phyloP scores from a whole-genome alignment of 192 early-diverging fungal genomes.

The Coemansia sp. region DNA sequence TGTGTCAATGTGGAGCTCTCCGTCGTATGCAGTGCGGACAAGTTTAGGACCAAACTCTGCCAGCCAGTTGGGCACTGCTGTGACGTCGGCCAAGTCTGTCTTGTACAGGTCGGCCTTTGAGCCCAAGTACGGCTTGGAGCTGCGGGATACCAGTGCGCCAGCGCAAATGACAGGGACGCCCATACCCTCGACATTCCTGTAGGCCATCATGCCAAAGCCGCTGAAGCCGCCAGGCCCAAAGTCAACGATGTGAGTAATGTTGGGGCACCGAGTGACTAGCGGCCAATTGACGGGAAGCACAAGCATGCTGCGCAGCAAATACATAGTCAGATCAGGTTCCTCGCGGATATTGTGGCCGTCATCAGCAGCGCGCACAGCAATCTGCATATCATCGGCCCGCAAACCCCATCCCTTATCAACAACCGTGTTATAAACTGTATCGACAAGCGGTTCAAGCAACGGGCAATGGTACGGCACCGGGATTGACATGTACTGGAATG shows the following conservation, averaged over 20 bases:
- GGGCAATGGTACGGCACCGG: slow-evolving; percentile 72
- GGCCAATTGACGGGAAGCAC: slow-evolving; percentile 64
- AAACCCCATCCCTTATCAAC: slow-evolving; percentile 30
- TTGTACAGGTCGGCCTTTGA: slow-evolving; percentile 76
- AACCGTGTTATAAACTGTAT: not conserved
- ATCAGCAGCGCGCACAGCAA: slow-evolving; percentile 75
- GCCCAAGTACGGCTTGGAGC: slow-evolving; percentile 56
- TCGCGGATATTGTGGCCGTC: slow-evolving; percentile 74
- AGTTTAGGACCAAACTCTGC: slow-evolving; percentile 80
- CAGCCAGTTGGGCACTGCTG: slow-evolving; percentile 81
- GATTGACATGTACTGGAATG: slow-evolving; percentile 76
- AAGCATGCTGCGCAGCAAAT: slow-evolving; percentile 65
- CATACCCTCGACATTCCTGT: slow-evolving; percentile 83
- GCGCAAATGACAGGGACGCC: slow-evolving; percentile 61
- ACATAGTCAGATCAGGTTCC: slow-evolving; percentile 57
- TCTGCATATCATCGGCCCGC: slow-evolving; percentile 9
- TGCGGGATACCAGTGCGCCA: slow-evolving; percentile 9
- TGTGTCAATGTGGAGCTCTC: slow-evolving; percentile 80
- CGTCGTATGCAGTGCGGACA: slow-evolving; percentile 56
- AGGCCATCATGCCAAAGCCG: slow-evolving; percentile 80
- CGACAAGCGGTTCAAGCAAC: not conserved
- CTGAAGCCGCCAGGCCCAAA: slow-evolving; percentile 86
- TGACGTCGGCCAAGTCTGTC: slow-evolving; percentile 61
- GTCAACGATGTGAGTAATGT: slow-evolving; percentile 84
- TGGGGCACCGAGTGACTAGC: slow-evolving; percentile 51